Base-by-base conservation (phyloP, 2,329 filamentous ascomycete species). In the Piedraia hortae region DNA sequence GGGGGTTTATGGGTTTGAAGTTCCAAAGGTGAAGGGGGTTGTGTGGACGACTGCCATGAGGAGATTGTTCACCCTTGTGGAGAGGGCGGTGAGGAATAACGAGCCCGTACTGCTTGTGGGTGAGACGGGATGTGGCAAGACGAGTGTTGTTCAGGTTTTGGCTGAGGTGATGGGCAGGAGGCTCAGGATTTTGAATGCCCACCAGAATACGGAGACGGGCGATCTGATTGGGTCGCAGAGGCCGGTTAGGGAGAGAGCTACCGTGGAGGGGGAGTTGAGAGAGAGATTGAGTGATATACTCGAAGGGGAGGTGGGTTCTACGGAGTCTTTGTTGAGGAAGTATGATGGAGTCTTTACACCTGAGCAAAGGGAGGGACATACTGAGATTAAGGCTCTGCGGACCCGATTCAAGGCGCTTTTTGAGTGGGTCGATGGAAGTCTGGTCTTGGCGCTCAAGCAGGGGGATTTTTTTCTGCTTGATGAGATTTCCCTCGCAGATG, bases 41-140 rank as follows among this genome's bases (percentile, higher is more conserved):
- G 75, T 97, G 2, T 97, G 85, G 85, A 99, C 85, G 0, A 64
- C 66, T 31, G 78, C 82, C 0, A 97, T 97, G 82, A 67, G 77
- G 9, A 62, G 85, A 22, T 54, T 97, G 0, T 93, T 82, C 38
- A 64, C 88, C 4, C 55, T 99, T 7, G 77, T 97, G n/a, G 65
- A 70, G 4, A 61, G 73, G 34, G 85, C 85, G 1, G 53, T 97
- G 27, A 60, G 62, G 12, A 85, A 91, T 39, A 78, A 88, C 29
- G 85, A 99, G 42, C 85, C 85, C 1, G 75, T 97, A 3, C 55
- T 99, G 10, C 56, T 99, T 4, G 77, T 99, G 7, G 85, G 85
- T 29, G 88, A 97, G 42, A 99, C 85, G 10, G 85, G 85, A 4
- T 93, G 82, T 38, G 85, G 88, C 28, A 99, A 99, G 50, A 99